Evolutionary conservation across 2,329 filamentous ascomycete genomes (phyloP).

Genomic region (Alternaria sp.): DNA sequence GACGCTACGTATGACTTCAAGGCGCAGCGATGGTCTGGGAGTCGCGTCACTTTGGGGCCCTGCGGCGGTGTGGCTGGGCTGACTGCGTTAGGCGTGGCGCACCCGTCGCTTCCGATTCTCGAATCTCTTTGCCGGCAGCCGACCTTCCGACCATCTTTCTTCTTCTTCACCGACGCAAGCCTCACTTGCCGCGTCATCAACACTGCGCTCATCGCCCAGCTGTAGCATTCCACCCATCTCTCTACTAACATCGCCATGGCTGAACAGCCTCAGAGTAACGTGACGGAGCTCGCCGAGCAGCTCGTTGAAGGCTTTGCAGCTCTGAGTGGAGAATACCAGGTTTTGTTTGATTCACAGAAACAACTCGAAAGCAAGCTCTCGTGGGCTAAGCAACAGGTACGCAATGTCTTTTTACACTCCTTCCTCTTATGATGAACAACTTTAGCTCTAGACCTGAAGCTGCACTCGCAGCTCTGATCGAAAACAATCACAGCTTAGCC

Average conservation of each 20-base stretch:
- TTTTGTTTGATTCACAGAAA: conserved; percentile 52
- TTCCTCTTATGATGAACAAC: conserved; percentile 51
- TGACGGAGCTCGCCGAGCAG: conserved; percentile 48
- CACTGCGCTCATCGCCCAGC: conserved; percentile 19
- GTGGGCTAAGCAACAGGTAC: conserved; percentile 58
- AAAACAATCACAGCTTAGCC: conserved; percentile 52
- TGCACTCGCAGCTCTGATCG: conserved; percentile 53
- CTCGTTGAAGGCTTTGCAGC: conserved; percentile 56
- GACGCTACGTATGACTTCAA: conserved; percentile 38
- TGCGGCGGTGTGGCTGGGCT: conserved; percentile 14
- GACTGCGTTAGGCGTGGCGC: conserved; percentile 20
- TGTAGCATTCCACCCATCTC: conserved; percentile 6
- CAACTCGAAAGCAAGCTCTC: conserved; percentile 56
- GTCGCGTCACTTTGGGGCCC: background rate
- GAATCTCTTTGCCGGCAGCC: conserved; percentile 16
- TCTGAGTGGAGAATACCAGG: conserved; percentile 55
- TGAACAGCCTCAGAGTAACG: conserved; percentile 29
- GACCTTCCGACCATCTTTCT: conserved; percentile 19
- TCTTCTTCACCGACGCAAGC: conserved; percentile 21
- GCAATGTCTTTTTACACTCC: conserved; percentile 17
- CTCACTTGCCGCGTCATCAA: conserved; percentile 33
- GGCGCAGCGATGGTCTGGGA: conserved; percentile 30
- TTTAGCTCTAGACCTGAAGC: conserved; percentile 62
- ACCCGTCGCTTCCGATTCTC: conserved; percentile 12
- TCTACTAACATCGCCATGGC: conserved; percentile 31